Evolutionary conservation across 108 stramenopile genomes (phyloP).

Genomic region (Nannochloropsis salina): DNA sequence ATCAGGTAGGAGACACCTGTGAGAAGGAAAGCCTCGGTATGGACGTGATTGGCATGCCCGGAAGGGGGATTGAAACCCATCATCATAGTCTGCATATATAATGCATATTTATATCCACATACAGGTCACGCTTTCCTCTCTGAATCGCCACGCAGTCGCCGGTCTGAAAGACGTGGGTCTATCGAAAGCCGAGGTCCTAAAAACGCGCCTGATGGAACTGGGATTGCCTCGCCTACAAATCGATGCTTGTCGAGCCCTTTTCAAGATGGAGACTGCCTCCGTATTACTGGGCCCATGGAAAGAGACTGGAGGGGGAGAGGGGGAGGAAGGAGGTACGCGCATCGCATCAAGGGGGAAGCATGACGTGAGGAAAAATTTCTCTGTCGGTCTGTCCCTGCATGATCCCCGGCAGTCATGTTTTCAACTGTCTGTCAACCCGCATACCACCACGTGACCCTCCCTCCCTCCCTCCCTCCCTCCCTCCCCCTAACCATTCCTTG

Average conservation of each 20-base stretch:
- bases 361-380: too few relatives aligned
- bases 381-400: too few relatives aligned
- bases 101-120: constrained; percentile 57
- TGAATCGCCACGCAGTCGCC: constrained; percentile 95
- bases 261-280: constrained; percentile 43
- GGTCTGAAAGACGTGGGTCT: constrained; percentile 38
- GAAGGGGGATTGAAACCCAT: not conserved
- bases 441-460: too few relatives aligned
- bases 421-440: too few relatives aligned
- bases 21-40: not conserved
- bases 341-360: too few relatives aligned
- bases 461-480: too few relatives aligned
- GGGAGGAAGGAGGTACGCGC: not conserved
- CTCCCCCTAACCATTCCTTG: too few relatives aligned
- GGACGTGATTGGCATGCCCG: not conserved
- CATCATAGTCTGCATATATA: not conserved
- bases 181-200: constrained; percentile 27
- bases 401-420: too few relatives aligned
- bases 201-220: constrained; percentile 34
- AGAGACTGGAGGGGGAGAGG: not conserved
- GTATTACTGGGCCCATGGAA: constrained; percentile 32
- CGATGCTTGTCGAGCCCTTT: constrained; percentile 52
- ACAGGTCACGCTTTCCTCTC: constrained; percentile 86
- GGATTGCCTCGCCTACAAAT: constrained; percentile 58
- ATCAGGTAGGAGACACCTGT: constrained; percentile 58